Base-by-base conservation (phyloP, 768 basidiomycete genomes). In the Tylopilus cervinicoccineus region DNA sequence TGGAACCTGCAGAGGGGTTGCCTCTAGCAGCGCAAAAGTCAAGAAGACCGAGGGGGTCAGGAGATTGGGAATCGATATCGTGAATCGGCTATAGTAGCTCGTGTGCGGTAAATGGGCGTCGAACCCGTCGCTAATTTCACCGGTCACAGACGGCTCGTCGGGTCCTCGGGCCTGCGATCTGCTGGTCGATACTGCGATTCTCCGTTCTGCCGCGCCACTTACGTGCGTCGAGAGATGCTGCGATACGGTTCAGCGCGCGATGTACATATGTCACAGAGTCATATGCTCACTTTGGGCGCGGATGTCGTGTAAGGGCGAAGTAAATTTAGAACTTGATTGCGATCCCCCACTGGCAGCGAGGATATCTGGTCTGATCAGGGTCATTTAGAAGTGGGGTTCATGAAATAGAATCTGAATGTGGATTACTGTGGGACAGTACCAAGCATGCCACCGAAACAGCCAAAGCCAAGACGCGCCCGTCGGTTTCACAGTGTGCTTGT, bases 11-110 rank as follows among this genome's bases (percentile, higher is more conserved):
- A 79, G 56, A 2, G 72, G 65, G 11, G 62, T 65, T 4, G 68
- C 67, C 58, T 83, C 79, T 23, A 76, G 70, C 44, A 83, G 56
- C 3, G 74, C 79, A 53, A 77, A 81, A 10, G 72, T 74, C 50
- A 84, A 55, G 43, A 77, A 74, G 45, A 81, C 75, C 23, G 80
- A 75, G 16, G 76, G 71, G 16, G 70, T 68, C 5, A 64, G 59
- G 39, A 73, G 64, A 57, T 69, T 65, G 13, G 75, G 76, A 33
- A 67, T 62, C 23, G 58, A 42, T 47, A 67, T 40, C 13, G 39
- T 45, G 49, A 58, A 55, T 27, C 50, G 50, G 47, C 46, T 50
- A 36, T 54, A 60, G 28, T 67, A 65, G 27, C 38, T 55, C 38
- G 55, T 49, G 0, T 51, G 51, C 28, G 48, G 36, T 26, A 47